phyloP scores from a whole-genome alignment of 2,329 filamentous ascomycete species.

The Emydomyces testavorans region DNA sequence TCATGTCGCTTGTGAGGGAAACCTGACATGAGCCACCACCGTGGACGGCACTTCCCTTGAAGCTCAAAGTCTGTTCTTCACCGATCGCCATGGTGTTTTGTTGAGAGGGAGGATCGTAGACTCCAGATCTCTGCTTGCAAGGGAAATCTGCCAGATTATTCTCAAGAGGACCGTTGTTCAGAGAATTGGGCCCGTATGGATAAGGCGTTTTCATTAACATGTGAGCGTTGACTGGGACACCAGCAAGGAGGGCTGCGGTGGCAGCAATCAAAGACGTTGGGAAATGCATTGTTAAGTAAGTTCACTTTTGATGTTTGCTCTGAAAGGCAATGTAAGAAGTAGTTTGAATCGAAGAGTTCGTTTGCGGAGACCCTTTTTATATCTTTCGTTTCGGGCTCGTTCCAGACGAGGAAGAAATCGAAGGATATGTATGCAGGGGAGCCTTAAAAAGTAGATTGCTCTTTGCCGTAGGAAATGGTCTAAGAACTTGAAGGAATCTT shows the following conservation, averaged over 20 bases:
- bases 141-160: constrained; percentile 59
- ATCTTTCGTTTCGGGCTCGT: constrained; percentile 7
- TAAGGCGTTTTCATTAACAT: constrained; percentile 59
- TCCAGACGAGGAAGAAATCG: constrained; percentile 8
- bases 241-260: constrained; percentile 14
- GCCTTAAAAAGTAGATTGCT: not conserved
- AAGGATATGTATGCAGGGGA: not conserved
- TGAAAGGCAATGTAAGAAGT: not conserved
- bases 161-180: constrained; percentile 55
- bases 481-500: not conserved
- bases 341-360: not conserved
- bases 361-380: constrained; percentile 1
- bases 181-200: constrained; percentile 45
- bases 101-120: constrained; percentile 34
- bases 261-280: constrained; percentile 18
- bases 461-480: not conserved
- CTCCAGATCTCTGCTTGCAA: constrained; percentile 55
- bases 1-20: constrained; percentile 65
- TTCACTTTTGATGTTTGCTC: not conserved
- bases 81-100: constrained; percentile 55
- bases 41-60: constrained; percentile 65
- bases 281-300: constrained; percentile 21
- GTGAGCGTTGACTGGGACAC: constrained; percentile 56
- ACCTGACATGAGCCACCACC: constrained; percentile 90
- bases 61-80: constrained; percentile 48